Evolutionary conservation across 2,329 filamentous ascomycete genomes (phyloP).

Genomic region (Sordariomycetes sp.): DNA sequence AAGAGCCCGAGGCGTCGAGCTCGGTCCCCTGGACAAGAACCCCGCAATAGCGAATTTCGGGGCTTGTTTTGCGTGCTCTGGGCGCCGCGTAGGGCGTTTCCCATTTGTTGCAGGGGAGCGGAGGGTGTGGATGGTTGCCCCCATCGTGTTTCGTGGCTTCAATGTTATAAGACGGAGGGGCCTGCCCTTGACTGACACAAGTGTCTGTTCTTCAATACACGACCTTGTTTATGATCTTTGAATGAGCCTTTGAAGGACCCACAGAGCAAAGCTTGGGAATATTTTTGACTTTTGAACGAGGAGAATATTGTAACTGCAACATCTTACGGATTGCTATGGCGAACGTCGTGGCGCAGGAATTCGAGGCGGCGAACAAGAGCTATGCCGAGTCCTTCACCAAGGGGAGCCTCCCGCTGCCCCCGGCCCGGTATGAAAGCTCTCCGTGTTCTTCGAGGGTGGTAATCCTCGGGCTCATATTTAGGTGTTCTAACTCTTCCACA

Average conservation of each 20-base stretch:
- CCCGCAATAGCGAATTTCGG: neutral
- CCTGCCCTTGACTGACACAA: no score
- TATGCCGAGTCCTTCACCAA: conserved; percentile 58
- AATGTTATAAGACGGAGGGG: neutral
- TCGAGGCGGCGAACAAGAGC: conserved; percentile 27
- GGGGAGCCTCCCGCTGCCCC: conserved; percentile 55
- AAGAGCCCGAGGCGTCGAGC: no score
- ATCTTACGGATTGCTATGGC: neutral
- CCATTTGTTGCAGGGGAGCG: neutral
- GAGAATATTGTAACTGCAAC: neutral
- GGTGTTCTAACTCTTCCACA: conserved; percentile 5
- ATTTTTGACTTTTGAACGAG: neutral
- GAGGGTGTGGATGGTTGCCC: neutral
- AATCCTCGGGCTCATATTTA: conserved; percentile 12
- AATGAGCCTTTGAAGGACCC: neutral
- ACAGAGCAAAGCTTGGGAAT: neutral
- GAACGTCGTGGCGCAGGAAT: conserved; percentile 12
- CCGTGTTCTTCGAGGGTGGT: conserved; percentile 22
- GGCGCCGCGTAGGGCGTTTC: neutral
- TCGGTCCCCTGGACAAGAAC: neutral
- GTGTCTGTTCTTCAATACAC: no score
- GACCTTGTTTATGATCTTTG: neutral
- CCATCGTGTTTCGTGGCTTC: neutral
- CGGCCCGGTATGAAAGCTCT: conserved; percentile 50
- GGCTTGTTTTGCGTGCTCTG: neutral